A percentile compares a stretch with the other conserved stretches of the same genome.
phyloP scores from a whole-genome alignment of 2,329 filamentous ascomycete species.

The Ophiostoma montium region DNA sequence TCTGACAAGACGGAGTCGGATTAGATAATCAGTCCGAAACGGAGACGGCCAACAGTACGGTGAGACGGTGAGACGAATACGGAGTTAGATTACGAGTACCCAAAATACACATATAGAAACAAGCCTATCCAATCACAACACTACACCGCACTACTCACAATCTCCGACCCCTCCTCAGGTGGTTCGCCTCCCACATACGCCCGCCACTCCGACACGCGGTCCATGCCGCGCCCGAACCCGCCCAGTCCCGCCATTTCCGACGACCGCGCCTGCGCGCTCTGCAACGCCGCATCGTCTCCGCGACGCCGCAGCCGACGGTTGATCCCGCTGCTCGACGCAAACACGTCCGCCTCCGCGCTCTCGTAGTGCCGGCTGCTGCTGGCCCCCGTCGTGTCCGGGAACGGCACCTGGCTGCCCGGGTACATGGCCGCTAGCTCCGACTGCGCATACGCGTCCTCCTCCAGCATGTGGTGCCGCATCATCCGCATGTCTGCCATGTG shows the following conservation, averaged over 20 bases:
- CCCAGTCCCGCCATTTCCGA: constrained; percentile 35
- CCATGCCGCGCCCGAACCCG: constrained; percentile 30
- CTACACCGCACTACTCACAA: neutral
- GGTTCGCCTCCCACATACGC: constrained; percentile 31
- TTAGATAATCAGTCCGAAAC: too few species aligned
- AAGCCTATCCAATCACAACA: neutral
- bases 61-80: neutral
- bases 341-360: constrained; percentile 1
- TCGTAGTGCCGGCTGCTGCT: constrained; percentile 1
- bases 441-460: constrained; percentile 25
- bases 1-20: too few species aligned
- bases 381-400: neutral
- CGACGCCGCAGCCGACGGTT: constrained; percentile 1
- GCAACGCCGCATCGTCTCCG: neutral
- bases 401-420: constrained; percentile 1
- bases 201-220: constrained; percentile 35
- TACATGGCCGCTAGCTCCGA: neutral
- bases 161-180: constrained; percentile 18
- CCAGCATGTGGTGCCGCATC: constrained; percentile 27
- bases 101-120: too few species aligned
- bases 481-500: constrained; percentile 17
- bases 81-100: neutral
- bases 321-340: neutral
- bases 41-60: neutral
- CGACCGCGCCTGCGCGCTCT: constrained; percentile 17